These are phyloP conservation scores for Pterocarpus santalinus DNA, from an alignment of 306 rosid species.

Conservation along the genomic window DNA sequence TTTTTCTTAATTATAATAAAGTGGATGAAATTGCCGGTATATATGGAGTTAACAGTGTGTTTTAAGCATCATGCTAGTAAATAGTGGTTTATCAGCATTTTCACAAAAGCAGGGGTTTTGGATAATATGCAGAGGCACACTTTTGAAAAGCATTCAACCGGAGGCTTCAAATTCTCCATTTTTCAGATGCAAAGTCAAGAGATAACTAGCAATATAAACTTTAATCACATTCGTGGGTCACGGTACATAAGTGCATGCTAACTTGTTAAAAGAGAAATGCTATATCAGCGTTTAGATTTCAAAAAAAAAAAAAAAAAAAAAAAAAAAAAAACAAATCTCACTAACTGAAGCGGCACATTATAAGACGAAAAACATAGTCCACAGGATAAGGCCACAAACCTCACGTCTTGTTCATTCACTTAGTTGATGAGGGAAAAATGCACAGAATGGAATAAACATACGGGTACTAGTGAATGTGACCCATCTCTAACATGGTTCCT, in stretches of 20 bases:
- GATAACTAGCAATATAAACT: not conserved
- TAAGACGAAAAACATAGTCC: constrained; percentile 18
- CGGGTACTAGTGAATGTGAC: constrained; percentile 29
- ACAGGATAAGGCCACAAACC: constrained; percentile 2
- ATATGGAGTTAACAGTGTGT: not conserved
- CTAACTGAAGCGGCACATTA: constrained; percentile 5
- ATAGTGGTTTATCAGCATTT: constrained; percentile 22
- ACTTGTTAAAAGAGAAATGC: not conserved
- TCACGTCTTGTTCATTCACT: constrained; percentile 31
- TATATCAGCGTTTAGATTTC: not conserved
- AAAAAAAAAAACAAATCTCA: not conserved
- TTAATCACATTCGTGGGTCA: not conserved
- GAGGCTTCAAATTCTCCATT: not conserved
- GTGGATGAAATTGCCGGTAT: not conserved
- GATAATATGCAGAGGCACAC: not conserved
- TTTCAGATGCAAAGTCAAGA: not conserved
- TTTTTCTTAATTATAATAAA: constrained; percentile 30
- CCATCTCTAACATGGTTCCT: constrained; percentile 33
- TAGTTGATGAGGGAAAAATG: constrained; percentile 42
- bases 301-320: not conserved
- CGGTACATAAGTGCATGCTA: not conserved
- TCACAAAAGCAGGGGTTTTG: not conserved
- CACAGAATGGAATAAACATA: constrained; percentile 42
- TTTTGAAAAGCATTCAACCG: constrained; percentile 7
- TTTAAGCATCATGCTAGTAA: not conserved